Conservation (phyloP, 2,329 filamentous ascomycete species). For the Epichloe festucae region DNA sequence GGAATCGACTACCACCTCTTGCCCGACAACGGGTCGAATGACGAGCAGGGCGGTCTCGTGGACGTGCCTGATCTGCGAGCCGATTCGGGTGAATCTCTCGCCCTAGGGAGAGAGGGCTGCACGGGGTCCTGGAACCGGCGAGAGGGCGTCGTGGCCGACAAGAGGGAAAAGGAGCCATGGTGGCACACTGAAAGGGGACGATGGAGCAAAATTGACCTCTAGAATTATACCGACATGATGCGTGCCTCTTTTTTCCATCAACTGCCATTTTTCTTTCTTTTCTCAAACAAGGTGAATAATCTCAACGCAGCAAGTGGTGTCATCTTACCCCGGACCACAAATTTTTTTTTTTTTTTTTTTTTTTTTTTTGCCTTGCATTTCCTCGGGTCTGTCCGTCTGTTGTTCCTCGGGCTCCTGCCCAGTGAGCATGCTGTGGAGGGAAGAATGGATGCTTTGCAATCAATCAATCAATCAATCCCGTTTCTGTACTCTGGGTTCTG, state of each 20-base stretch:
- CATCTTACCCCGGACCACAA: neutral
- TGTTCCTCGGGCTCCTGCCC: no score
- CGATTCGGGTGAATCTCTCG: conserved; percentile 32
- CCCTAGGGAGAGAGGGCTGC: conserved; percentile 26
- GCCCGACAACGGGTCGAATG: conserved; percentile 42
- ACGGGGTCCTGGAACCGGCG: conserved; percentile 33
- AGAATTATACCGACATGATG: neutral
- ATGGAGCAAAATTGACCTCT: conserved; percentile 22
- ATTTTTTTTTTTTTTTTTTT: neutral
- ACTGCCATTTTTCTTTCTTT: neutral
- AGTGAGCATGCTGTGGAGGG: no score
- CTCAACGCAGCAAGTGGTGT: neutral
- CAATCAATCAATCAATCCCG: no score
- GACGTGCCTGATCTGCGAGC: conserved; percentile 37
- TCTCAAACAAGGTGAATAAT: neutral
- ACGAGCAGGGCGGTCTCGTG: conserved; percentile 43
- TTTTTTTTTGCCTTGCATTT: neutral
- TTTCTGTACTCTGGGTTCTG: no score
- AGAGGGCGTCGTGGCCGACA: conserved; percentile 25
- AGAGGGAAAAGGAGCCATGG: conserved; percentile 36
- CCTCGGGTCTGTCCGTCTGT: no score
- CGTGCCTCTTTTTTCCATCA: conserved; percentile 3
- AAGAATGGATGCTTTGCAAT: no score
- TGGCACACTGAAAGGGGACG: conserved; percentile 36
- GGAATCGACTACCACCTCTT: conserved; percentile 46